Percentiles rank a stretch among this genome's conserved stretches.
Conservation (phyloP, 345 rosid genomes). For the Eucalyptus pauciflora region DNA sequence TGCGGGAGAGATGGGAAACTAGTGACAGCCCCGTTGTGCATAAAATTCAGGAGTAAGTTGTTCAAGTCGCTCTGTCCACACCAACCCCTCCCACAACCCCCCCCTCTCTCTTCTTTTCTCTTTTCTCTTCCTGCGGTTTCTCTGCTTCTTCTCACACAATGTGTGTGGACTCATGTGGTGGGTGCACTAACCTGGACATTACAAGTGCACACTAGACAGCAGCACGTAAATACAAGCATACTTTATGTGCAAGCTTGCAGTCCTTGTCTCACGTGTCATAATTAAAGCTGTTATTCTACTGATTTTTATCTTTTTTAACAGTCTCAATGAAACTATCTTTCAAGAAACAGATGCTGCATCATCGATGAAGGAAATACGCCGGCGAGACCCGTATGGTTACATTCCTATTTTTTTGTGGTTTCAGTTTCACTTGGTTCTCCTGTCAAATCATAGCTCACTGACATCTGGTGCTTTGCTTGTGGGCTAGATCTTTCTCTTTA, state of each 20-base stretch:
- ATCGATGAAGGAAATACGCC: slow-evolving; percentile 72
- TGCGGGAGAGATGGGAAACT: slow-evolving; percentile 95
- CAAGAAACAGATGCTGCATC: slow-evolving; percentile 90
- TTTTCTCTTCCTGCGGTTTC: neutral
- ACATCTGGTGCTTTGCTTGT: neutral
- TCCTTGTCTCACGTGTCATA: neutral
- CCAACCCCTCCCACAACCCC: too few species aligned
- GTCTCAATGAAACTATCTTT: slow-evolving; percentile 68
- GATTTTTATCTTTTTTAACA: slow-evolving; percentile 11
- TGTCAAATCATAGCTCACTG: neutral
- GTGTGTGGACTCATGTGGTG: neutral
- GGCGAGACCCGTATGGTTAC: slow-evolving; percentile 78
- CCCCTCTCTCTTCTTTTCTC: neutral
- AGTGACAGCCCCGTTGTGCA: slow-evolving; percentile 89
- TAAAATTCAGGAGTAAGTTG: slow-evolving; percentile 89
- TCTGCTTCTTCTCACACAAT: neutral
- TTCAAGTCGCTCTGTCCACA: neutral
- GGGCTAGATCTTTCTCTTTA: slow-evolving; percentile 69
- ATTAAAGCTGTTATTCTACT: neutral
- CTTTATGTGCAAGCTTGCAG: neutral
- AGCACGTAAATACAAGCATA: neutral
- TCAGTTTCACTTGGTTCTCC: neutral
- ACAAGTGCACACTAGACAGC: neutral
- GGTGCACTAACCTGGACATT: neutral
- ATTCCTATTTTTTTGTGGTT: neutral